These are phyloP conservation scores for Mollisiaceae sp. DNA, from an alignment of 2,329 filamentous ascomycete genomes.

Conservation along the genomic window DNA sequence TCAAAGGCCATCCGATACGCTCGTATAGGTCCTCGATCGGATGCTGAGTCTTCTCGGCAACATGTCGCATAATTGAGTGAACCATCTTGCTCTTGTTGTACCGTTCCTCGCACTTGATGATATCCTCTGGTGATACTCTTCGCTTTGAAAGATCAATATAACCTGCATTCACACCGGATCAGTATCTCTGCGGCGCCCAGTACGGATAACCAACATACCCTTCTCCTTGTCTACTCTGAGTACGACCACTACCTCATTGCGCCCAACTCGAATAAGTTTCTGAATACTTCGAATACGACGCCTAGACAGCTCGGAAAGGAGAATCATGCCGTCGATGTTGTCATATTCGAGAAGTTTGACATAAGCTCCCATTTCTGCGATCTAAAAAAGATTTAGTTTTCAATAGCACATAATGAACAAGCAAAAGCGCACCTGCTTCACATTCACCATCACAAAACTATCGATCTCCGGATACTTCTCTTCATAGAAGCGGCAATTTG, in stretches of 20 bases:
- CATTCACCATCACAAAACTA: slow-evolving; percentile 99
- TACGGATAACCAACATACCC: slow-evolving; percentile 55
- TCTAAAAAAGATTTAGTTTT: slow-evolving; percentile 55
- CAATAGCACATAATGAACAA: slow-evolving; percentile 2
- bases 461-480: slow-evolving; percentile 98
- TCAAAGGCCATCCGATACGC: slow-evolving; percentile 93
- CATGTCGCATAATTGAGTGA: slow-evolving; percentile 98
- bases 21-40: slow-evolving; percentile 97
- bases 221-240: slow-evolving; percentile 99
- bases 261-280: slow-evolving; percentile 96
- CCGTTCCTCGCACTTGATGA: slow-evolving; percentile 96
- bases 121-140: slow-evolving; percentile 95
- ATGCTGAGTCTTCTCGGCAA: slow-evolving; percentile 92
- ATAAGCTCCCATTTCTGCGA: slow-evolving; percentile 99
- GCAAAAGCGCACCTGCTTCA: slow-evolving; percentile 77
- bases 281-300: slow-evolving; percentile 98
- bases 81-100: slow-evolving; percentile 99
- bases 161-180: slow-evolving; percentile 51
- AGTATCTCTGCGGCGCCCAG: slow-evolving; percentile 6
- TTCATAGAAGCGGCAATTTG: slow-evolving; percentile 96
- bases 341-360: slow-evolving; percentile 99
- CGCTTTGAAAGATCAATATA: slow-evolving; percentile 99
- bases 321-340: slow-evolving; percentile 99
- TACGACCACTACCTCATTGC: slow-evolving; percentile 98
- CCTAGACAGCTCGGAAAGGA: slow-evolving; percentile 95